phyloP scores from a whole-genome alignment of 108 stramenopile species.

The Skeletonema costatum region DNA sequence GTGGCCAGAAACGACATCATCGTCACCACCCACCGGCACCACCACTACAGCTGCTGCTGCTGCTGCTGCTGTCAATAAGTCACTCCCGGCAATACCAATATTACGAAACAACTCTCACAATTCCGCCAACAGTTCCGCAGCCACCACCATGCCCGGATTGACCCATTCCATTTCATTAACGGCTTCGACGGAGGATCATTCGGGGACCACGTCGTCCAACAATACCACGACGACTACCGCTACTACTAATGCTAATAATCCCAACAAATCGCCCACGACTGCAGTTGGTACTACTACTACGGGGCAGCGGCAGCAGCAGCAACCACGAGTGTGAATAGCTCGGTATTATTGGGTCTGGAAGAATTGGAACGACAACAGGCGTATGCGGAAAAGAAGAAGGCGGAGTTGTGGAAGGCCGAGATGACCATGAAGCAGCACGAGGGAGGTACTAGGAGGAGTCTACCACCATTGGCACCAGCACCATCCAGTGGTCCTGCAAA shows the following conservation, averaged over 20 bases:
- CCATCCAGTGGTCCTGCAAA: background rate
- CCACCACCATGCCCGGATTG: background rate
- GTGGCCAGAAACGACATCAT: background rate
- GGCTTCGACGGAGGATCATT: background rate
- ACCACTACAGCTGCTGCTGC: no score
- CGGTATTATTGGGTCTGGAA: slow-evolving; percentile 43
- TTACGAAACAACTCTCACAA: background rate
- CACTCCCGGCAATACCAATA: background rate
- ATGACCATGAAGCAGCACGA: slow-evolving; percentile 6
- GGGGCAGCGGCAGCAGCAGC: background rate
- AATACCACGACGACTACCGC: background rate
- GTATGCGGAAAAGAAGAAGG: slow-evolving; percentile 36
- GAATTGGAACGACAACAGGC: slow-evolving; percentile 56
- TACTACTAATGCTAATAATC: background rate
- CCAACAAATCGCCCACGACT: background rate
- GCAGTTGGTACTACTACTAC: background rate
- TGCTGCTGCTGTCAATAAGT: no score
- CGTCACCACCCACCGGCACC: background rate
- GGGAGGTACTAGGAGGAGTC: no score
- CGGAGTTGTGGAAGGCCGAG: slow-evolving; percentile 1
- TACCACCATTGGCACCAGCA: slow-evolving; percentile 22
- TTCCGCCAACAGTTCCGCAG: background rate
- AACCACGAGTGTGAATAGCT: slow-evolving; percentile 1
- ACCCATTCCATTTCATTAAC: background rate
- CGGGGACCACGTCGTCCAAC: background rate